These are phyloP conservation scores for Vaccinium vitisidaea DNA, from an alignment of 148 eudicot genomes.

Conservation along the genomic window DNA sequence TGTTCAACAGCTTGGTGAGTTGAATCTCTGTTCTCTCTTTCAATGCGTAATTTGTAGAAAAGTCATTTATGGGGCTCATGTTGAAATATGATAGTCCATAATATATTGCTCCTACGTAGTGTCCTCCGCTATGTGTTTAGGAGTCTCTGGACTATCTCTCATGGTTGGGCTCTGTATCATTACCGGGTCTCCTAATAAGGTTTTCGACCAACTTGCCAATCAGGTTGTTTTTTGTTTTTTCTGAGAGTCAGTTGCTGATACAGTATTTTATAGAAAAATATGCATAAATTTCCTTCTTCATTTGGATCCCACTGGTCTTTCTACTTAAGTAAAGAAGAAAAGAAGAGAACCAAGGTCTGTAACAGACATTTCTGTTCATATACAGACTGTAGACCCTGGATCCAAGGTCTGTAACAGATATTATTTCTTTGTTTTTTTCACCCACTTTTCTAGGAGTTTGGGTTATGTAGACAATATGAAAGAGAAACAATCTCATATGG, in stretches of 20 bases:
- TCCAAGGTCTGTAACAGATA: too few relatives aligned
- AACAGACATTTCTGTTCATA: background rate
- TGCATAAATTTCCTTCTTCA: background rate
- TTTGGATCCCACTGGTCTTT: background rate
- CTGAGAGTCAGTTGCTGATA: background rate
- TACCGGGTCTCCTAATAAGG: background rate
- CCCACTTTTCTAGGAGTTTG: conserved; percentile 40
- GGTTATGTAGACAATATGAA: conserved; percentile 44
- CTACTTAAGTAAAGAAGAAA: background rate
- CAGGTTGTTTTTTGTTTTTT: background rate
- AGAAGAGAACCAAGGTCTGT: background rate
- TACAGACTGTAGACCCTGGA: background rate
- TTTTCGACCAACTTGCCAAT: too few relatives aligned
- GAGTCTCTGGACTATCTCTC: background rate
- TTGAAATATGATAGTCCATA: background rate
- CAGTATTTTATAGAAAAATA: background rate
- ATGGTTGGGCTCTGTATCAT: background rate
- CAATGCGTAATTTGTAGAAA: background rate
- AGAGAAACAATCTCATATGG: conserved; percentile 57
- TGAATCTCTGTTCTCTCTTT: background rate
- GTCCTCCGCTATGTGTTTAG: background rate
- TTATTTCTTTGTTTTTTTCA: background rate
- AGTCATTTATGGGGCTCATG: background rate
- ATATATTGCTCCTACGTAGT: background rate
- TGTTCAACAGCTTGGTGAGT: conserved; percentile 92